Evolutionary conservation across 306 rosid genomes (phyloP), one percentile per base, ranked within the genome.

Genomic region (Sechiopsis laciniata): DNA sequence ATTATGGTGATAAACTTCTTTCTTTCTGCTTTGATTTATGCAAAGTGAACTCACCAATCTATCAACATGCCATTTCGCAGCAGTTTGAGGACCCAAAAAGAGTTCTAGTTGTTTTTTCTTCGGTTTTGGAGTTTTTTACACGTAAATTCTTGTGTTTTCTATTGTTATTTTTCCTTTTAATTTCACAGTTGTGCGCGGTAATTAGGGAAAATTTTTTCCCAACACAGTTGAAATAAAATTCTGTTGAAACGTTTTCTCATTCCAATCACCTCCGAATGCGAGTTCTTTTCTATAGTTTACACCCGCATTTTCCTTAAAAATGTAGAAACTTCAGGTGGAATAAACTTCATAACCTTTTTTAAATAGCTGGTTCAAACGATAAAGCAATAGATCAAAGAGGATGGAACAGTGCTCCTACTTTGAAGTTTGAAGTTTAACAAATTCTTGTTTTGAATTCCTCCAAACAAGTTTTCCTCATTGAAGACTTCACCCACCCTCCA

Each of bases 401-500:
- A 65, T 37, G 32, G 2, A 65, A 65, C 54, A n/a, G 71, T 35
- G 20, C 40, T n/a, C 53, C 10, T n/a, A 17, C 4, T 37, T 64
- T 7, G 52, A 65, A 88, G 90, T 78, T 71, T 78, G 53, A 65
- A 88, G 90, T 78, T 71, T 78, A 21, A 85, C 90, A 26, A 88
- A 73, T 88, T 88, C 84, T 83, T 86, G 79, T 82, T 91, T 54
- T 81, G 75, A 78, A 82, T 83, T 12, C 85, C 86, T 24, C 74
- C 83, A 14, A 86, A 82, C 71, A 83, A 81, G 75, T 88, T 83
- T 40, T 86, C 82, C 65, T 83, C 91, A 68, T 83, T 83, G 87
- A 86, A 88, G 81, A 90, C 82, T 54, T 77, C 85, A 14, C 80
- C 90, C 46, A 7, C 46, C 76, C 77, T 82, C 13, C 82, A 54